Evolutionary conservation across 2,329 filamentous ascomycete genomes (phyloP), one percentile per base, ranked within the genome.

Genomic region (Thelonectria rubi): DNA sequence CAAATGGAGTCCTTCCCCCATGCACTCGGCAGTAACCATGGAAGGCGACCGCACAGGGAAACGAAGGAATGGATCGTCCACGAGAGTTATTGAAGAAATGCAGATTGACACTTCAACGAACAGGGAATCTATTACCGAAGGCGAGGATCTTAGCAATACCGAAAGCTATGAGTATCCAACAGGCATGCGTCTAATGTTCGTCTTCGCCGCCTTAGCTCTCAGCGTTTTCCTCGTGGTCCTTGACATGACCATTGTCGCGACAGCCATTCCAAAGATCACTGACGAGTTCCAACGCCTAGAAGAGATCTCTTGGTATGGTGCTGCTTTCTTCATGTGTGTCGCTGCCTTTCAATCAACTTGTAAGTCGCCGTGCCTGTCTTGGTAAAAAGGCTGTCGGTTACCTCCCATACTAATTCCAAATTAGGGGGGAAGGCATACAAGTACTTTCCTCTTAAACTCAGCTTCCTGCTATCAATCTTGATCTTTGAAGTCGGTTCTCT

Each of bases 261-360:
- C 83, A 0, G 84, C 83, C 10, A 85, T 86, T 40, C 84, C 84
- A 8, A 82, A 82, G 62, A 86, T 86, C 68, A 85, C 84, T 1
- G 80, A 79, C 64, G 79, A 83, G 40, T 83, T 84, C 74, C 76
- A 82, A 56, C 77, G 80, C 47, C 78, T 86, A n/a, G 77, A 79
- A 34, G 81, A 86, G 62, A 80, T 86, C 11, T 81, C 82, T 18
- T 89, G 86, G 86, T 88, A 88, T 65, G 85, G 84, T 2, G 79
- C 83, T 14, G 82, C 82, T 40, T 86, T 82, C 66, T 84, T 85
- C 72, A 75, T 84, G 66, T 81, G 81, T 1, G 69, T 81, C 26
- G 81, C 78, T 9, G 75, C 75, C 60, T 77, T 80, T 66, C 80
- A 82, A 67, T 78, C 79, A 40, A 75, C 77, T 15, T 82, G 78